These are phyloP conservation scores for Westerdykella aurantiaca DNA, from an alignment of 2,329 filamentous ascomycete genomes.

Conservation along the genomic window DNA sequence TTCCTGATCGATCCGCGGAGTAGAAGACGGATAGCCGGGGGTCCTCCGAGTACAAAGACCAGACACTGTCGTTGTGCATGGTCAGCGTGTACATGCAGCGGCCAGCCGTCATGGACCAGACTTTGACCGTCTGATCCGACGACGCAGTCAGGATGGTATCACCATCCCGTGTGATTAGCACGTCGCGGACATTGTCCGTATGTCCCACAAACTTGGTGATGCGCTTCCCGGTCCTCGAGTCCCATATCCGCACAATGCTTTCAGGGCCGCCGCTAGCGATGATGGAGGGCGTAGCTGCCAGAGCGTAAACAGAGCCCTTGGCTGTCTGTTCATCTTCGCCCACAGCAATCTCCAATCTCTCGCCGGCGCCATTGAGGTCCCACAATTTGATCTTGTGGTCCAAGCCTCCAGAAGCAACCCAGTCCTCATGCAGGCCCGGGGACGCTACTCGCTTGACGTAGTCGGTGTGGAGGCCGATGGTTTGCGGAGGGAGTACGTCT, in stretches of 20 bases:
- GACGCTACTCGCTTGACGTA: constrained; percentile 93
- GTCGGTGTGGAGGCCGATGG: constrained; percentile 88
- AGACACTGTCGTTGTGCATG: constrained; percentile 98
- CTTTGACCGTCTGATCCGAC: constrained; percentile 93
- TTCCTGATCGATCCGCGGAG: constrained; percentile 83
- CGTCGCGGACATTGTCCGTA: constrained; percentile 87
- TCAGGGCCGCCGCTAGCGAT: constrained; percentile 91
- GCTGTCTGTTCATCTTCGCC: constrained; percentile 73
- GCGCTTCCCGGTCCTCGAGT: constrained; percentile 78
- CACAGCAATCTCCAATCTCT: constrained; percentile 80
- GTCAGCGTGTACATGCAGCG: constrained; percentile 96
- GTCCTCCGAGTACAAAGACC: constrained; percentile 87
- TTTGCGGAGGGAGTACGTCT: constrained; percentile 60
- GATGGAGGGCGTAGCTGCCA: constrained; percentile 72
- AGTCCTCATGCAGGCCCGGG: constrained; percentile 63
- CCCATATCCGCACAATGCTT: constrained; percentile 87
- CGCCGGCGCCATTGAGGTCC: constrained; percentile 83
- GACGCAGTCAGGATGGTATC: constrained; percentile 92
- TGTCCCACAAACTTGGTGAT: constrained; percentile 97
- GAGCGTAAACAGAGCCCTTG: constrained; percentile 92
- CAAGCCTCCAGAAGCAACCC: constrained; percentile 90
- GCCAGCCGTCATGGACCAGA: constrained; percentile 93
- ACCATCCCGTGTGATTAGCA: constrained; percentile 80
- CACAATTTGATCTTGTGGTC: constrained; percentile 89
- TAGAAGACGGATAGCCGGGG: constrained; percentile 86